Base-by-base conservation (phyloP, 306 rosid genomes). In the Quercus glauca region DNA sequence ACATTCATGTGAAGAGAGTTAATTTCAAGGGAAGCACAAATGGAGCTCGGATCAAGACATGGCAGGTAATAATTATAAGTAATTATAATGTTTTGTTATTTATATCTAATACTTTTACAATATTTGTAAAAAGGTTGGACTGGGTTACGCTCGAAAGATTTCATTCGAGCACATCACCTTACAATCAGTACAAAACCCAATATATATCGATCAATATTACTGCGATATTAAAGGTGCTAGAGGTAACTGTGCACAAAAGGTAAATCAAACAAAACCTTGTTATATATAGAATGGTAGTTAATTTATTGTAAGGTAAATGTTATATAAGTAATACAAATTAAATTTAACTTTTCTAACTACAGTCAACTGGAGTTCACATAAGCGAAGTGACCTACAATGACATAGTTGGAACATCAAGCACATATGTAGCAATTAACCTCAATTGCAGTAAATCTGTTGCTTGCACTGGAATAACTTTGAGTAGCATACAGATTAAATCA, bases 1-100 rank as follows among this genome's bases (percentile, higher is more conserved):
- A 81, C 71, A 76, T 81, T 73, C 75, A 49, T 58, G 84, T 84
- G n/a, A 84, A 83, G 37, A 37, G 69, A 11, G 83, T 83, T 59
- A 65, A 69, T 67, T 79, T 86, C 58, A 68, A 73, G 9, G 76
- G 78, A 55, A 84, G 85, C 20, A 76, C 83, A 35, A 84, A 84
- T 35, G 86, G 86, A 82, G 86, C 85, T 72, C 81, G 85, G 65
- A 85, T 85, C 76, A 85, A 85, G 76, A 80, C 91, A 33, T 85
- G 84, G 85, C 87, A 85, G 79, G 85, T 85, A 80, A 28, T 7
- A 3, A 55, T 28, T 52, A 56, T 29, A 60, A 20, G 2, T 3
- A 45, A 26, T 77, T 23, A 5, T 8, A n/a, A n/a, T 14, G 23
- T 35, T 28, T 18, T 43, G 25, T 8, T 41, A 41, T 41, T 37